Conservation (phyloP, 1,139 yeast species). For the Ogataea hybrid region DNA sequence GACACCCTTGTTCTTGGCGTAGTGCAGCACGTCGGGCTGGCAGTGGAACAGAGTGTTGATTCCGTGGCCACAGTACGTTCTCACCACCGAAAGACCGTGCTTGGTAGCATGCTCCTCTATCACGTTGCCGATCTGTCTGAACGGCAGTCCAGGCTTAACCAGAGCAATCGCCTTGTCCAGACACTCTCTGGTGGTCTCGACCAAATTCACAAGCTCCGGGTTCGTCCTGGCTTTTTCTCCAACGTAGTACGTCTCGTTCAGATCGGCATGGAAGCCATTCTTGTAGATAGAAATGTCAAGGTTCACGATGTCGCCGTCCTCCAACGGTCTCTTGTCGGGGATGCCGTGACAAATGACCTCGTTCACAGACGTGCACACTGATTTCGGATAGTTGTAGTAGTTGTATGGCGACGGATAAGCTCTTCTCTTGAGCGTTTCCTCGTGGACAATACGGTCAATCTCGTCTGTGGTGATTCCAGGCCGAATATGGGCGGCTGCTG, state of each 20-base stretch:
- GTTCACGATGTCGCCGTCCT: constrained; percentile 95
- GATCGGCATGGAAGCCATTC: constrained; percentile 89
- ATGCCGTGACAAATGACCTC: constrained; percentile 97
- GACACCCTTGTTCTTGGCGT: constrained; percentile 87
- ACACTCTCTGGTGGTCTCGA: constrained; percentile 92
- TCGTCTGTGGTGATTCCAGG: constrained; percentile 96
- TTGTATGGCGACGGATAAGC: constrained; percentile 96
- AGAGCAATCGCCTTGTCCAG: constrained; percentile 76
- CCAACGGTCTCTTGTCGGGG: constrained; percentile 80
- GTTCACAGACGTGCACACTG: constrained; percentile 90
- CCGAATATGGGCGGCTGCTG: constrained; percentile 75
- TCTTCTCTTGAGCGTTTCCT: constrained; percentile 82
- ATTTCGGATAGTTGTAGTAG: constrained; percentile 91
- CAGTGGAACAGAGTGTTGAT: constrained; percentile 85
- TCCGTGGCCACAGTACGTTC: constrained; percentile 95
- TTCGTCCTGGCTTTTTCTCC: constrained; percentile 81
- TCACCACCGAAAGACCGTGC: constrained; percentile 81
- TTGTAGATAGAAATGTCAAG: constrained; percentile 83
- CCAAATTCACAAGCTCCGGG: constrained; percentile 79
- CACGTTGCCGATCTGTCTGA: constrained; percentile 83
- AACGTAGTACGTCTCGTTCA: constrained; percentile 95
- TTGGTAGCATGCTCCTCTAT: constrained; percentile 85
- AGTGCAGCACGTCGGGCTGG: constrained; percentile 93
- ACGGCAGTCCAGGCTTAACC: constrained; percentile 90
- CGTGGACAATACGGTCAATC: constrained; percentile 81